Base-by-base conservation (phyloP, 2,329 filamentous ascomycete species). In the Madurella mycetomatis region DNA sequence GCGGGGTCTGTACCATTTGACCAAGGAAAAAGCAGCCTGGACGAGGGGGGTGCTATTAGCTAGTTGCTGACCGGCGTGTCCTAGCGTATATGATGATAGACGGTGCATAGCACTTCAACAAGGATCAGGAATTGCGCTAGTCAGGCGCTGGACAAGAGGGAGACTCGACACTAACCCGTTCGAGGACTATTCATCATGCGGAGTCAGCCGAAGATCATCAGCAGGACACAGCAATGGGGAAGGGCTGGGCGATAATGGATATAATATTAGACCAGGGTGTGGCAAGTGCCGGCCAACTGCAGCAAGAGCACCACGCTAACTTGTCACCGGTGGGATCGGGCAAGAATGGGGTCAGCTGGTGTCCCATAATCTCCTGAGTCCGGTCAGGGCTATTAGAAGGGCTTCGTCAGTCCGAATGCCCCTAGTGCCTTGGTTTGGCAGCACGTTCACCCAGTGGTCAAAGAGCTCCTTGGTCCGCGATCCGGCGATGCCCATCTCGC, bases 391-490 rank as follows among this genome's bases (percentile, higher is more conserved):
- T 66, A 94, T 82, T 73, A 87, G 88, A 16, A 95, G 72, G 1
- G 90, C 89, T 72, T 95, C 90, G 63, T 95, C 90, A 0, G 90
- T 94, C 58, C 88, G 76, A 58, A 95, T 92, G 1, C 85, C 90
- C 63, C 90, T 77, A 67, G 88, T 92, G 1, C 89, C 90, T 69
- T 95, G 90, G 1, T 84, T 83, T 3, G 89, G 88, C 60, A 91
- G 76, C 43, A 94, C 78, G 68, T 95, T 89, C 16, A 95, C 77
- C 89, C 89, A 95, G 62, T 85, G 79, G 69, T 95, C 90, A 67
- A 95, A 95, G 48, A 92, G 68, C 60, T 89, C 83, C 60, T 77
- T 81, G 8, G 85, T 85, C 57, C 82, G 84, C 19, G 76, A 75
- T 34, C 84, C 83, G 5, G 77, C 75, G 13, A 92, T 81, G 0